Evolutionary conservation across 2,329 filamentous ascomycete species (phyloP), one percentile per base, ranked within the genome.

Genomic region (Cordyceps cateniannulata): DNA sequence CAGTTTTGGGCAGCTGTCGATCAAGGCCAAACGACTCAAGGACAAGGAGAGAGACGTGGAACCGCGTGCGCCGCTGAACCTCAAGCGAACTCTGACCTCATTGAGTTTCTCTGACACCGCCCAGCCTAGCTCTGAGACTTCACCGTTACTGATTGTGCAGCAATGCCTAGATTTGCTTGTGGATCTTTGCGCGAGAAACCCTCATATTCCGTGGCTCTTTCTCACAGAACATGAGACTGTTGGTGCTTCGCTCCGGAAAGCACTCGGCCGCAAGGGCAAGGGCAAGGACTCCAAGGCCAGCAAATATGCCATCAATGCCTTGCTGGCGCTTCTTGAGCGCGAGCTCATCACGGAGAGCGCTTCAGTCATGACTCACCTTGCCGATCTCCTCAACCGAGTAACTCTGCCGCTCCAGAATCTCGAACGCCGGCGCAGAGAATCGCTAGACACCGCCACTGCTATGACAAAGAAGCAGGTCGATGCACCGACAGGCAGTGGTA

Each of bases 301-400:
- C 66, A 95, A 91, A 71, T 99, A 89, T 71, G 92, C 96, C 10
- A 84, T 99, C 71, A 99, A 99, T 72, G 92, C 93, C 16, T 78
- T 99, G 32, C 81, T 99, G 51, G 88, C 86, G 63, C 81, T 99
- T 5, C 82, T 99, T 24, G 95, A 98, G 71, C 89, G 95, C n/a
- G 90, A 92, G 65, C 80, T 98, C 63, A 93, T 99, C 65, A 96
- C 96, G 77, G 95, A 99, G 75, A 99, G 92, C 75, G 93, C 93
- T n/a, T 83, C 87, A 7, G 93, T 96, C 61, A 98, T 99, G 93
- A 93, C 96, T 67, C 88, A 92, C 64, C 82, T 99, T 27, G 95
- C 95, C 2, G 87, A 88, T 65, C 79, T 99, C 32, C 82, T 99
- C 27, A 93, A 91, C 72, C 88, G 89, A 65, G 91, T 98, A 60